Conservation (phyloP, 2,329 filamentous ascomycete genomes). For the Furcasterigmium furcatum region DNA sequence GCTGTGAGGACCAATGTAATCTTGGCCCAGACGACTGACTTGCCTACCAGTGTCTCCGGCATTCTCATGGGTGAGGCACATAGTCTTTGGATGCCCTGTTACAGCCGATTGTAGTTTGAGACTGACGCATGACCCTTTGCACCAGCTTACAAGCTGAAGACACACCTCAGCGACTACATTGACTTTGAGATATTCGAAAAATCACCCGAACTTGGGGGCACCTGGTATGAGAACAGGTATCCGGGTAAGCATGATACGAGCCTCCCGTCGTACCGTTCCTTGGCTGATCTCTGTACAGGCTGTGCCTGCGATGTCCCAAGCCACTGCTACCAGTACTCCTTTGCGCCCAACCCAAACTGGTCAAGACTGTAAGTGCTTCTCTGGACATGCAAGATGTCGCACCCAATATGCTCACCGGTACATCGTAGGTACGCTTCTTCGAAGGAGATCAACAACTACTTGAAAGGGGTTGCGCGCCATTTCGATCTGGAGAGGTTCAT, state of each 20-base stretch:
- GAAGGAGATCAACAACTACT: slow-evolving; percentile 33
- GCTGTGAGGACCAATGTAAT: no score
- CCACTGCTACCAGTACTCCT: slow-evolving; percentile 10
- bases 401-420: not conserved
- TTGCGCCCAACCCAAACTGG: slow-evolving; percentile 7
- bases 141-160: not conserved
- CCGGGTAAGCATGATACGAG: not conserved
- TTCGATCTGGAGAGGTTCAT: slow-evolving; percentile 27
- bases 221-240: slow-evolving; percentile 20
- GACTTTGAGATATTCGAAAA: slow-evolving; percentile 10
- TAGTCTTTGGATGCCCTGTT: not conserved
- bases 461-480: slow-evolving; percentile 31
- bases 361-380: not conserved
- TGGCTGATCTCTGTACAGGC: slow-evolving; percentile 1
- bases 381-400: no score
- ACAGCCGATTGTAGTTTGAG: not conserved
- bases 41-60: not conserved
- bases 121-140: not conserved
- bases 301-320: slow-evolving; percentile 18
- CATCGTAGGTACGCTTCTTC: slow-evolving; percentile 27
- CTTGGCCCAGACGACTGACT: not conserved
- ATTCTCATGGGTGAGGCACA: not conserved
- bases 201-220: slow-evolving; percentile 18
- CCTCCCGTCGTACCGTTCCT: not conserved
- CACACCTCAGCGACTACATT: not conserved